These are phyloP conservation scores for Lizonia empirigonia DNA, from an alignment of 2,329 filamentous ascomycete species.

Conservation along the genomic window DNA sequence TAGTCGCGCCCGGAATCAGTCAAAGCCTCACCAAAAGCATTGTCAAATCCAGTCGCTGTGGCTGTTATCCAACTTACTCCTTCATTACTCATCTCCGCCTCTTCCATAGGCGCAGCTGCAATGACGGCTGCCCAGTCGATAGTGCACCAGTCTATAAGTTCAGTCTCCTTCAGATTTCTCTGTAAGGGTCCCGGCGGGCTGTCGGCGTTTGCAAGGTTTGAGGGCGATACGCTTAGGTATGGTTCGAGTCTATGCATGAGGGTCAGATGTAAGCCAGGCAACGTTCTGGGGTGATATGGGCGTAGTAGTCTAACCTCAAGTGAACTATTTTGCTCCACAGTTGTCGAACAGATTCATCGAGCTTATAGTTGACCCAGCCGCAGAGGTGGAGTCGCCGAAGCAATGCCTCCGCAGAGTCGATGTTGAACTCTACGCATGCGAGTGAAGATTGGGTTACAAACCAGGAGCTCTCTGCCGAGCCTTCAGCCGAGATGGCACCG, in stretches of 20 bases:
- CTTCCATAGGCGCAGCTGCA: slow-evolving; percentile 3
- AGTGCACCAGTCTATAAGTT: slow-evolving; percentile 41
- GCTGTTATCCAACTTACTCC: slow-evolving; percentile 13
- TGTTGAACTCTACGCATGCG: slow-evolving; percentile 41
- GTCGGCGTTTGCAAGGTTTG: slow-evolving; percentile 22
- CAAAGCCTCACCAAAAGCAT: slow-evolving; percentile 6
- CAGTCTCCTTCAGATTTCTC: slow-evolving; percentile 33
- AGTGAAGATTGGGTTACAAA: slow-evolving; percentile 42
- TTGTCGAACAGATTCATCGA: slow-evolving; percentile 37
- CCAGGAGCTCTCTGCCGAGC: slow-evolving; percentile 39
- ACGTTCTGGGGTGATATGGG: slow-evolving; percentile 28
- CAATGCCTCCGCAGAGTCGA: slow-evolving; percentile 31
- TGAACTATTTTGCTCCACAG: slow-evolving; percentile 41
- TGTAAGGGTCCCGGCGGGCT: slow-evolving; percentile 40
- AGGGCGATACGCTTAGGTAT: slow-evolving; percentile 24
- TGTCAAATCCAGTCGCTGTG: slow-evolving; percentile 4
- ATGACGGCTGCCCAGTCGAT: slow-evolving; percentile 35
- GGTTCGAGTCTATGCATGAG: slow-evolving; percentile 37
- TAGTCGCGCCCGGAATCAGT: not conserved
- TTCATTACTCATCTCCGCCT: not conserved
- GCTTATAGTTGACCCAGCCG: slow-evolving; percentile 48
- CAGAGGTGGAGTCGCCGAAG: slow-evolving; percentile 41
- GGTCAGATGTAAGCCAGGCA: slow-evolving; percentile 43
- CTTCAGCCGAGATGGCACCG: slow-evolving; percentile 44
- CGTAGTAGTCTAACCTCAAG: slow-evolving; percentile 45